Base-by-base conservation (phyloP, 1,284 basidiomycete genomes). In the Vanrija sp. region DNA sequence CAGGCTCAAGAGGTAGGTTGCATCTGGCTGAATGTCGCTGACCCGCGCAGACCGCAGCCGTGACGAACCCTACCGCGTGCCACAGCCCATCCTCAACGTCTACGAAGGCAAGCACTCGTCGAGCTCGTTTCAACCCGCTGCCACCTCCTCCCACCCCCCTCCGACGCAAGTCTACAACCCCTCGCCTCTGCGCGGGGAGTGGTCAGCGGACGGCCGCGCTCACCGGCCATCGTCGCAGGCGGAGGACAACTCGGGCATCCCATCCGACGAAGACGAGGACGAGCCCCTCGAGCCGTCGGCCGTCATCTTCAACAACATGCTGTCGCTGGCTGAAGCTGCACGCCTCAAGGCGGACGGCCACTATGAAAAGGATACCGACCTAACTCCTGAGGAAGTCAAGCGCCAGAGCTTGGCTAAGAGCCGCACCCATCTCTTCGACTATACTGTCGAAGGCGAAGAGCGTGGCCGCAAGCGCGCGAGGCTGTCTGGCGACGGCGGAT, bases 301-400 rank as follows among this genome's bases (percentile, higher is more conserved):
- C 7, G 60, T 68, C 25, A 61, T 65, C 49, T 70, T 69, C 62
- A 65, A 68, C 51, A 74, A 69, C 58, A 76, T 76, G 74, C 60
- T 73, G 9, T 68, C 65, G 12, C 64, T 77, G 6, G 75, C 73
- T 5, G 73, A 77, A 49, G 75, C 73, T 0, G 75, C 75, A 0
- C 63, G 75, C 46, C 54, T 72, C 39, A 67, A 73, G 49, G 60
- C 67, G 26, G 69, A 74, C 52, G 60, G 66, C 26, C 51, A 61
- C 43, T 19, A 48, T 43, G 53, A 49, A 18, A 46, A 26, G 12
- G 49, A 53, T 15, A 18, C 7, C 15, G 34, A 44, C 42, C n/a
- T n/a, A 1, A 25, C 39, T 3, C 46, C 19, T 9, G 48, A 44
- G 25, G 44, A 39, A 3, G 15, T n/a, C 43, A 42, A 43, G 45